phyloP scores from a whole-genome alignment of 2,329 filamentous ascomycete genomes.

The Pseudocercospora fuligena region DNA sequence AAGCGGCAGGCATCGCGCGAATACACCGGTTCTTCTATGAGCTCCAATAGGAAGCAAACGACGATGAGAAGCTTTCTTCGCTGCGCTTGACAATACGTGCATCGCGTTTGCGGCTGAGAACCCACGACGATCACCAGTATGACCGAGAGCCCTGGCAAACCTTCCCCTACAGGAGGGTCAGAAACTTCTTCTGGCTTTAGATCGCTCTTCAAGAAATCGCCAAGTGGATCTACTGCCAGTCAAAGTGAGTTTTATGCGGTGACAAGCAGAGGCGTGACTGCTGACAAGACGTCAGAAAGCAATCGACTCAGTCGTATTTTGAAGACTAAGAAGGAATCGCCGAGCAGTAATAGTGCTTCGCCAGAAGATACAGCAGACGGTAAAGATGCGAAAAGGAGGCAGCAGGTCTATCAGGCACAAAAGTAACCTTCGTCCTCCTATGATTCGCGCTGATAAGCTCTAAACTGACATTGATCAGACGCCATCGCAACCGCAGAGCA shows the following conservation, averaged over 20 bases:
- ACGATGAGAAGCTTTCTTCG: background rate
- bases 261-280: constrained; percentile 5
- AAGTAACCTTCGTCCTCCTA: constrained; percentile 22
- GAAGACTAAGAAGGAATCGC: constrained; percentile 10
- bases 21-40: background rate
- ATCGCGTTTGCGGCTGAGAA: background rate
- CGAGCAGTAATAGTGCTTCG: constrained; percentile 3
- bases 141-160: constrained; percentile 5
- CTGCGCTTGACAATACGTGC: background rate
- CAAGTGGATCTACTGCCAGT: background rate
- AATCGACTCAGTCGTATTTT: constrained; percentile 18
- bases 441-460: background rate
- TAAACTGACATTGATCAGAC: constrained; percentile 17
- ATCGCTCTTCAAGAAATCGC: constrained; percentile 20
- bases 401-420: constrained; percentile 36
- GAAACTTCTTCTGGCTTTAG: constrained; percentile 14
- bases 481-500: constrained; percentile 34
- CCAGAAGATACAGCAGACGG: constrained; percentile 4
- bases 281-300: constrained; percentile 2
- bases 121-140: background rate
- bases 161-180: background rate
- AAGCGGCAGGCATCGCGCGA: background rate
- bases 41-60: background rate
- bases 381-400: constrained; percentile 26
- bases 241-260: background rate